These are phyloP conservation scores for Schrenkiella parvula DNA, from an alignment of 345 rosid species.

Conservation along the genomic window DNA sequence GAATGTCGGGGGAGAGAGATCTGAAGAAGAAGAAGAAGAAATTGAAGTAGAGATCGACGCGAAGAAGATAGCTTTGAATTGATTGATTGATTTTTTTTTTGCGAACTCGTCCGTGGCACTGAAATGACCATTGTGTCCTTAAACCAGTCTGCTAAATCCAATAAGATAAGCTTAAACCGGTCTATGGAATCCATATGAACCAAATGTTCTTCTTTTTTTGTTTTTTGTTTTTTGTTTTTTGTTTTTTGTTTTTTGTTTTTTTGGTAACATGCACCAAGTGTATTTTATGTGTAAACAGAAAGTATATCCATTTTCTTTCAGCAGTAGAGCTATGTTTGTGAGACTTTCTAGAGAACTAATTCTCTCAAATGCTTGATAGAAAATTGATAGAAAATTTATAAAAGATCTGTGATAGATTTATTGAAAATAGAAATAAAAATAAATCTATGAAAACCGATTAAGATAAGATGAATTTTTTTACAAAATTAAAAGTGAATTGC, in stretches of 20 bases:
- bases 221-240: too few relatives aligned
- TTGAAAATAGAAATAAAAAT: not conserved
- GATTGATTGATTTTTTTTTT: constrained; percentile 22
- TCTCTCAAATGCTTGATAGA: too few relatives aligned
- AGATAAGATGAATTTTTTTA: not conserved
- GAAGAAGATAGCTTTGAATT: not conserved
- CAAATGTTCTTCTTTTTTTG: too few relatives aligned
- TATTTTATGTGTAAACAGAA: too few relatives aligned
- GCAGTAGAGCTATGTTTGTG: not conserved
- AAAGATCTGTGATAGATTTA: not conserved
- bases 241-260: too few relatives aligned
- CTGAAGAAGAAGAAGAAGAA: constrained; percentile 14
- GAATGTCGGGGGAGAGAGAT: not conserved
- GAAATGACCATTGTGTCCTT: constrained; percentile 1
- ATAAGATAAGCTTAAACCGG: not conserved
- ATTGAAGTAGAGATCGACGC: constrained; percentile 12
- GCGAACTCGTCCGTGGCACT: not conserved
- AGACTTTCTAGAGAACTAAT: not conserved
- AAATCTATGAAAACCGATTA: not conserved
- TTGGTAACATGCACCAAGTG: too few relatives aligned
- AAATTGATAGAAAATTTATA: not conserved
- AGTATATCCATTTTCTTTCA: not conserved
- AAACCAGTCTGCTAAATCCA: not conserved
- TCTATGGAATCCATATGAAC: too few relatives aligned
- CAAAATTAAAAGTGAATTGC: not conserved